Evolutionary conservation across 2,329 filamentous ascomycete genomes (phyloP), one percentile per base, ranked within the genome.

Genomic region (Didymella keratinophila): DNA sequence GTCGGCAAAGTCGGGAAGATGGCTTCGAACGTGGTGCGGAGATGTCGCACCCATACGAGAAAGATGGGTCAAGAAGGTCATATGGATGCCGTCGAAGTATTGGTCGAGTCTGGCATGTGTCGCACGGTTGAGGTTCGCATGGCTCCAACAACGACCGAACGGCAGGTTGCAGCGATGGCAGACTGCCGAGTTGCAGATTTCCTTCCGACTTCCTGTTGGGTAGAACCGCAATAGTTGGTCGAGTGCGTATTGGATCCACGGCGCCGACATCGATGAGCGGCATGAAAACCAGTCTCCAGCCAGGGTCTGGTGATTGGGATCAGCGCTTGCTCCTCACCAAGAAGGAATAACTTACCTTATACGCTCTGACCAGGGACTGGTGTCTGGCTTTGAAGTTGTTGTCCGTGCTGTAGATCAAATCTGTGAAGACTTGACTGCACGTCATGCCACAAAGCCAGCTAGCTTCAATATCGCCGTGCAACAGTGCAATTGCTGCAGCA

Each of bases 11-110:
- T 25, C 30, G 2, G 60, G 52, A 4, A 48, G 6, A 30, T 65
- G 53, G 2, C 27, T 61, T 21, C 56, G 53, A 3, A 60, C n/a
- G n/a, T 63, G 60, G n/a, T 56, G 32, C 1, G 58, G 47, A 32
- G 42, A 25, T 11, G 32, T 52, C 1, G 46, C 48, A 2, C 86
- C 87, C 77, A 85, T 83, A 34, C 76, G 76, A 80, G 87, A 87
- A 11, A 89, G 80, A 56, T 87, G 77, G 34, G 80, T 71, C 48
- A 88, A 78, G 59, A 84, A 75, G 1, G 79, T 81, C 84, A 88
- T 88, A 71, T 84, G 86, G 52, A 86, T 82, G 52, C 87, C 87
- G 64, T 84, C 84, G 56, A 89, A 84, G 74, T 88, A 86, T 30
- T 82, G 36, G 32, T 48, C 52, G 5, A 65, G 55, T 21, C 48